Conservation (phyloP, 441 rosid species). For the Jatropha multifida region DNA sequence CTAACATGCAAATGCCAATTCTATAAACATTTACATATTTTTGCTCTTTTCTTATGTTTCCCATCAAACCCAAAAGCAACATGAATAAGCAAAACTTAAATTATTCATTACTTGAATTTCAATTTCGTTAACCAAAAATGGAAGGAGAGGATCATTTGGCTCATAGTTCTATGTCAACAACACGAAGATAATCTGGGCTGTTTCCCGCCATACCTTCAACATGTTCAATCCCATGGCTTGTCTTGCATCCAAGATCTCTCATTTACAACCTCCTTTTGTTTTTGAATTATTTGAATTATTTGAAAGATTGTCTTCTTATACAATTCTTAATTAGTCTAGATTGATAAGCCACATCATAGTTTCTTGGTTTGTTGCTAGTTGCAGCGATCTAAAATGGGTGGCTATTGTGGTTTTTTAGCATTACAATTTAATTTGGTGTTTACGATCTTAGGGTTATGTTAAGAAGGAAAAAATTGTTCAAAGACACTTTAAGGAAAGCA, state of each 20-base stretch:
- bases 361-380: background rate
- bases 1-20: too few species aligned
- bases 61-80: too few species aligned
- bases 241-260: slow-evolving; percentile 75
- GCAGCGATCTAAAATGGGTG: background rate
- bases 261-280: too few species aligned
- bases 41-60: too few species aligned
- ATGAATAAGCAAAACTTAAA: too few species aligned
- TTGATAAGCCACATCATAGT: background rate
- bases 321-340: background rate
- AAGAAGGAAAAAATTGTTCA: slow-evolving; percentile 86
- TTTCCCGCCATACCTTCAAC: slow-evolving; percentile 72
- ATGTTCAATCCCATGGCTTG: slow-evolving; percentile 79
- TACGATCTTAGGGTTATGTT: slow-evolving; percentile 36
- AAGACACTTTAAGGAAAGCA: slow-evolving; percentile 72
- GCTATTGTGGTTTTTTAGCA: background rate
- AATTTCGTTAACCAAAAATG: slow-evolving; percentile 24
- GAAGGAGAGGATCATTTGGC: slow-evolving; percentile 62
- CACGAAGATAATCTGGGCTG: slow-evolving; percentile 94
- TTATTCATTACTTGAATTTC: too few species aligned
- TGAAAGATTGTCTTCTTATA: slow-evolving; percentile 34
- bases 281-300: too few species aligned
- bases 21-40: too few species aligned
- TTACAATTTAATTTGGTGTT: background rate
- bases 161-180: slow-evolving; percentile 70